Evolutionary conservation across 2,329 filamentous ascomycete genomes (phyloP), one percentile per base, ranked within the genome.

Genomic region (Macrophomina tecta): DNA sequence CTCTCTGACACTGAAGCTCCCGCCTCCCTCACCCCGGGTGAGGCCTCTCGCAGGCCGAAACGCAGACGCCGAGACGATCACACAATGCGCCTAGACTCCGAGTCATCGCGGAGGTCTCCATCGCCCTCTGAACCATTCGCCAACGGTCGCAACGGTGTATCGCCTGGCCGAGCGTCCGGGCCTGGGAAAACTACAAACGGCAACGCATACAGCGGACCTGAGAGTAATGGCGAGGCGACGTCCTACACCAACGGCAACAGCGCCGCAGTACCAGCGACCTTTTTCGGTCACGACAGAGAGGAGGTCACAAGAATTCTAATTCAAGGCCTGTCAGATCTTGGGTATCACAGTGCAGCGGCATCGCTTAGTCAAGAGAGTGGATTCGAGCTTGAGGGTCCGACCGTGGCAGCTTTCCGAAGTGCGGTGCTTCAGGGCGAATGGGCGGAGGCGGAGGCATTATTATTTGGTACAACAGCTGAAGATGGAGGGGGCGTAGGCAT

Each of bases 281-380:
- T 96, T 77, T 90, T 89, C 74, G 94, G 93, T 18, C 94, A 98
- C 76, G 88, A 95, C 75, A 88, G 93, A 76, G 93, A 97, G 82
- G 94, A 99, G 81, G 90, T 98, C 52, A 97, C 94, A 5, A 86
- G 95, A 64, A 91, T 98, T 70, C 80, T 99, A 73, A 95, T 99
- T 73, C 95, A 99, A 79, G 91, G 93, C 42, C 81, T 99, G 70
- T 87, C 89, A 30, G 94, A 97, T 77, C 85, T 99, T 81, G 95
- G 95, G 2, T 97, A 98, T 75, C 84, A 89, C 68, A 83, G 84
- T 12, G 91, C 94, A 12, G 94, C 95, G 30, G 84, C 87, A 52
- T 88, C 86, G 68, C 83, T 99, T 67, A 90, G 88, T 73, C 85
- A 86, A 68, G 92, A 96, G 78, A 98, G 94, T 75, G 94, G 93